These are phyloP conservation scores for Cutaneotrichosporon spelunceum DNA, from an alignment of 1,284 basidiomycete species.

Conservation along the genomic window DNA sequence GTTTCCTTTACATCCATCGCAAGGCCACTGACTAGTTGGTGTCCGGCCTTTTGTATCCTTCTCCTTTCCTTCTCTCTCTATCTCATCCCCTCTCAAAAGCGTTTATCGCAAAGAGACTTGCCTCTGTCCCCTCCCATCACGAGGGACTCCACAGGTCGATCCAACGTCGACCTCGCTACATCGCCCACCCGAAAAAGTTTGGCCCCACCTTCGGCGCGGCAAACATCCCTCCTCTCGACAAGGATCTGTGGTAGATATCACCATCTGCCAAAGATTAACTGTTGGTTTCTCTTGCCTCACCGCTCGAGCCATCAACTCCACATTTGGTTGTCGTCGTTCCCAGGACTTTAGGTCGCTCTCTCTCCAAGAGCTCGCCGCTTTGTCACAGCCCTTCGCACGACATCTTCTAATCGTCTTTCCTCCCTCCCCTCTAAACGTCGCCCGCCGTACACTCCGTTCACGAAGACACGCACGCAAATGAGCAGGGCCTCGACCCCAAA, in stretches of 20 bases:
- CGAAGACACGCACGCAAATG: constrained; percentile 33
- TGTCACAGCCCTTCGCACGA: not conserved
- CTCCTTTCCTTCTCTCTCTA: not conserved
- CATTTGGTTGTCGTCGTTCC: not conserved
- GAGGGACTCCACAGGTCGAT: constrained; percentile 4
- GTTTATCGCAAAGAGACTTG: constrained; percentile 10
- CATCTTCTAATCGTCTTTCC: not conserved
- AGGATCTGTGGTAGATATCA: constrained; percentile 4
- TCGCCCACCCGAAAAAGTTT: constrained; percentile 16
- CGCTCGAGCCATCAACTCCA: not conserved
- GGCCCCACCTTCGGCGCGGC: not conserved
- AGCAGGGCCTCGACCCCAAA: constrained; percentile 33
- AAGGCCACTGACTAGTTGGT: constrained; percentile 8
- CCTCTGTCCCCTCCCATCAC: not conserved
- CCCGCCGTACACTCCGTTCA: not conserved
- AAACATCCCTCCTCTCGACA: constrained; percentile 1
- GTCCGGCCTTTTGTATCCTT: constrained; percentile 6
- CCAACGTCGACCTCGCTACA: not conserved
- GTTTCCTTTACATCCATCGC: constrained; percentile 6
- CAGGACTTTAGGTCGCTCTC: constrained; percentile 3
- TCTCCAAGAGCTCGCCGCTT: not conserved
- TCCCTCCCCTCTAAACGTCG: constrained; percentile 12
- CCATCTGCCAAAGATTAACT: not conserved
- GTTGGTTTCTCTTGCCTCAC: not conserved
- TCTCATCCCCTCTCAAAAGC: constrained; percentile 12